Evolutionary conservation across 768 basidiomycete genomes (phyloP).

Genomic region (Vishniacozyma victoriae): DNA sequence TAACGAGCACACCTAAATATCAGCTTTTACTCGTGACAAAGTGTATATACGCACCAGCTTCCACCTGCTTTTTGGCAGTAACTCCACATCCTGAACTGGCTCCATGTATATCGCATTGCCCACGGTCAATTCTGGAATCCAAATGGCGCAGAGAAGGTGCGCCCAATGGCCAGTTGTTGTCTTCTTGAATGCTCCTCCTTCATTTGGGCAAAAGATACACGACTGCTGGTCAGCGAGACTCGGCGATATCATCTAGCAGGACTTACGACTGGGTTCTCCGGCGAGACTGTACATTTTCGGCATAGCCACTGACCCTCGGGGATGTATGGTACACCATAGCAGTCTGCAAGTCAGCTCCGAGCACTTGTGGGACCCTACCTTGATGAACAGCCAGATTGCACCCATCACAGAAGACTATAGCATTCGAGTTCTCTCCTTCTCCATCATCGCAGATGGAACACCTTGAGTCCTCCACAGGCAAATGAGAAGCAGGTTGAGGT

Average conservation of each 20-base stretch:
- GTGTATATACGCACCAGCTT: slow-evolving; percentile 68
- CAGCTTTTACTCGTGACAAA: neutral
- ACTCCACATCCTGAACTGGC: slow-evolving; percentile 83
- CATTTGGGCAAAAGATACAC: slow-evolving; percentile 91
- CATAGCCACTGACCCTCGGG: slow-evolving; percentile 99
- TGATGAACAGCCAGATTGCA: slow-evolving; percentile 99
- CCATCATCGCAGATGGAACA: slow-evolving; percentile 98
- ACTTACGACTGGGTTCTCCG: slow-evolving; percentile 88
- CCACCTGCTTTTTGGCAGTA: slow-evolving; percentile 84
- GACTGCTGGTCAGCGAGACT: slow-evolving; percentile 53
- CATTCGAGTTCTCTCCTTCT: slow-evolving; percentile 97
- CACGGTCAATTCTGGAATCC: slow-evolving; percentile 90
- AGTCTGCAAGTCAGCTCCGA: slow-evolving; percentile 57
- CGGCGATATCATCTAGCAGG: neutral
- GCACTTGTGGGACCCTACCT: slow-evolving; percentile 53
- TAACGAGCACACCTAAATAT: slow-evolving; percentile 51
- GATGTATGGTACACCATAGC: slow-evolving; percentile 98
- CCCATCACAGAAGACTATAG: slow-evolving; percentile 98
- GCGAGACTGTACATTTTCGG: slow-evolving; percentile 94
- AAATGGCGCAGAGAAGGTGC: slow-evolving; percentile 92
- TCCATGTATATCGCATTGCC: slow-evolving; percentile 98
- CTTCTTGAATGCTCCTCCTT: slow-evolving; percentile 98
- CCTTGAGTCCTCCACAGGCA: slow-evolving; percentile 91
- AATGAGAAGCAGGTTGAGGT: slow-evolving; percentile 75
- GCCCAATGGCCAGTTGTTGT: slow-evolving; percentile 89